These are phyloP conservation scores for Pseudonitzschia pungens DNA, from an alignment of 108 stramenopile genomes.

Conservation along the genomic window DNA sequence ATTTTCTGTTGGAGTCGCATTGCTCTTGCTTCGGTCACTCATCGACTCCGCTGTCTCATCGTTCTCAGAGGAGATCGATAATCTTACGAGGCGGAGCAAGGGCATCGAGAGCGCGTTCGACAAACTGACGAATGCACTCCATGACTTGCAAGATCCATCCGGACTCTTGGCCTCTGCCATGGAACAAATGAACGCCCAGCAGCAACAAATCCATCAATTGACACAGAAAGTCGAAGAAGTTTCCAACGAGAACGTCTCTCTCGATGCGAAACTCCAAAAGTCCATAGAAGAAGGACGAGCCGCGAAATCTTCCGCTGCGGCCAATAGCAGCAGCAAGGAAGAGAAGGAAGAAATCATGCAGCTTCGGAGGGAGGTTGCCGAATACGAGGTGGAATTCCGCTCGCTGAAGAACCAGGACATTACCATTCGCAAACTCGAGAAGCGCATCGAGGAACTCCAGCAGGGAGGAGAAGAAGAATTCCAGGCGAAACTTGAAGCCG, in stretches of 20 bases:
- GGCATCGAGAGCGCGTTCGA: slow-evolving; percentile 56
- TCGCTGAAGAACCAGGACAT: slow-evolving; percentile 91
- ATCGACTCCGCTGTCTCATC: not conserved
- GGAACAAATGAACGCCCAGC: slow-evolving; percentile 50
- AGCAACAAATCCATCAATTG: slow-evolving; percentile 51
- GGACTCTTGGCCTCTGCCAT: slow-evolving; percentile 36
- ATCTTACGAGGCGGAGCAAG: slow-evolving; percentile 78
- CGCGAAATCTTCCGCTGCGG: slow-evolving; percentile 6
- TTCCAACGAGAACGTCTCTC: slow-evolving; percentile 50
- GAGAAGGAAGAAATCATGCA: slow-evolving; percentile 81
- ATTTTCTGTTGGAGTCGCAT: not conserved
- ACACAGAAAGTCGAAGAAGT: slow-evolving; percentile 58
- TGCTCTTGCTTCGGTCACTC: not conserved
- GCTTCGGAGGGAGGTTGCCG: slow-evolving; percentile 80
- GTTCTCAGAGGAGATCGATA: slow-evolving; percentile 72
- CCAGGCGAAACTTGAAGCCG: slow-evolving; percentile 67
- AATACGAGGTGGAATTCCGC: slow-evolving; percentile 90
- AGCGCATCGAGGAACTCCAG: slow-evolving; percentile 72
- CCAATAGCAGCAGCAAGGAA: slow-evolving; percentile 36
- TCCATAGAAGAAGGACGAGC: slow-evolving; percentile 7
- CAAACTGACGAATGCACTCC: slow-evolving; percentile 44
- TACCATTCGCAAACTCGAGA: slow-evolving; percentile 86
- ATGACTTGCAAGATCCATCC: slow-evolving; percentile 59
- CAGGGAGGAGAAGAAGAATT: slow-evolving; percentile 64
- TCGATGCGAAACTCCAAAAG: slow-evolving; percentile 29